Evolutionary conservation across 768 basidiomycete species (phyloP).

Genomic region (Amanita fuliginea): DNA sequence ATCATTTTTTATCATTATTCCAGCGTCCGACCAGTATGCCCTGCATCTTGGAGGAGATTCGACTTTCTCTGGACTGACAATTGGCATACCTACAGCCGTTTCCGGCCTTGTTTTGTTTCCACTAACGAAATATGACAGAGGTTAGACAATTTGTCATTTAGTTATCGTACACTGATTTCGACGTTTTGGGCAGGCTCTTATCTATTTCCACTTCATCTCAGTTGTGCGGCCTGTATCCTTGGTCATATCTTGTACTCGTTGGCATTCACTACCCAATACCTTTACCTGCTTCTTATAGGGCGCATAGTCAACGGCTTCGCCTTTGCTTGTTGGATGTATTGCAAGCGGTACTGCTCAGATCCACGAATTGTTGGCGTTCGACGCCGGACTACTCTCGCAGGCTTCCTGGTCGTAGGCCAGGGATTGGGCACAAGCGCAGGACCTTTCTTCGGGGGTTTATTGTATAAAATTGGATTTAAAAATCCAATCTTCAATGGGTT

Average conservation of each 20-base stretch:
- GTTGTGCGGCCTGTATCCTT: conserved; percentile 38
- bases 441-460: conserved; percentile 50
- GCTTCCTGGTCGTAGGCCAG: conserved; percentile 54
- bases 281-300: conserved; percentile 62
- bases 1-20: conserved; percentile 60
- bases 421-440: conserved; percentile 51
- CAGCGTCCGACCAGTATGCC: conserved; percentile 53
- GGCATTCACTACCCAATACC: conserved; percentile 46
- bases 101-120: conserved; percentile 48
- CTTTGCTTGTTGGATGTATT: conserved; percentile 58
- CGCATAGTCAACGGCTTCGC: conserved; percentile 54
- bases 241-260: conserved; percentile 52
- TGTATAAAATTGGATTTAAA: conserved; percentile 49
- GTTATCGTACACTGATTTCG: too few species aligned
- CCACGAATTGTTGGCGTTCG: conserved; percentile 57
- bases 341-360: conserved; percentile 61
- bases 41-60: conserved; percentile 52
- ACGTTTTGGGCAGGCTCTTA: conserved; percentile 34
- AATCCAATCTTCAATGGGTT: conserved; percentile 54
- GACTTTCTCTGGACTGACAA: conserved; percentile 58
- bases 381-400: conserved; percentile 48
- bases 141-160: conserved; percentile 17
- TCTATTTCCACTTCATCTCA: conserved; percentile 38
- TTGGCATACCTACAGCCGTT: conserved; percentile 57
- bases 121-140: conserved; percentile 42